Conservation (phyloP, 169 alveolate genomes). For the Perkinsus chesapeaki region DNA sequence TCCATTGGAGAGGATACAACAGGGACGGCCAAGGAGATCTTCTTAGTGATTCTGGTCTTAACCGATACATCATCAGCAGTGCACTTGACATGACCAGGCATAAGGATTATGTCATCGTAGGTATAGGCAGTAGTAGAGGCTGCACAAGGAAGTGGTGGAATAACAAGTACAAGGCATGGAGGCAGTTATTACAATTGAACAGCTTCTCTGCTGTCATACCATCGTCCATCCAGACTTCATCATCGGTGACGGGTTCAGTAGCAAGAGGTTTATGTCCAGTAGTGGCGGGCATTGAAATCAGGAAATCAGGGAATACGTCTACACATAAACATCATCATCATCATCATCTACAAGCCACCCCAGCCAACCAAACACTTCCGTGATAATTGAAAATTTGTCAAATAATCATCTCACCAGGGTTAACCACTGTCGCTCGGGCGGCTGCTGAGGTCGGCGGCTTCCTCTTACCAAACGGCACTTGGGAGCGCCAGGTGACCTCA, state of each 20-base stretch:
- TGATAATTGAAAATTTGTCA: neutral
- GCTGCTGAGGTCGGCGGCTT: neutral
- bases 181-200: neutral
- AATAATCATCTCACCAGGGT: neutral
- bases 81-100: conserved; percentile 78
- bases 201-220: neutral
- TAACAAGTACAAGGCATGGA: neutral
- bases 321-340: neutral
- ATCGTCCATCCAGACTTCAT: neutral
- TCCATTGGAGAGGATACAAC: conserved; percentile 83
- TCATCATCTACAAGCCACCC: no score
- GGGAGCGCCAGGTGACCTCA: neutral
- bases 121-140: conserved; percentile 48
- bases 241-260: neutral
- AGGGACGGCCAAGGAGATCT: conserved; percentile 66
- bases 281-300: neutral
- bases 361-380: neutral
- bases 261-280: neutral
- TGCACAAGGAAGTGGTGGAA: no score
- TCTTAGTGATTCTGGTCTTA: conserved; percentile 53
- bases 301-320: neutral
- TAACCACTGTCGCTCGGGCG: neutral
- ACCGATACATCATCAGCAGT: conserved; percentile 60
- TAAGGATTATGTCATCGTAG: conserved; percentile 74
- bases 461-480: neutral